Evolutionary conservation across 148 eudicot genomes (phyloP).

Genomic region (Vaccinium macrocarpon): DNA sequence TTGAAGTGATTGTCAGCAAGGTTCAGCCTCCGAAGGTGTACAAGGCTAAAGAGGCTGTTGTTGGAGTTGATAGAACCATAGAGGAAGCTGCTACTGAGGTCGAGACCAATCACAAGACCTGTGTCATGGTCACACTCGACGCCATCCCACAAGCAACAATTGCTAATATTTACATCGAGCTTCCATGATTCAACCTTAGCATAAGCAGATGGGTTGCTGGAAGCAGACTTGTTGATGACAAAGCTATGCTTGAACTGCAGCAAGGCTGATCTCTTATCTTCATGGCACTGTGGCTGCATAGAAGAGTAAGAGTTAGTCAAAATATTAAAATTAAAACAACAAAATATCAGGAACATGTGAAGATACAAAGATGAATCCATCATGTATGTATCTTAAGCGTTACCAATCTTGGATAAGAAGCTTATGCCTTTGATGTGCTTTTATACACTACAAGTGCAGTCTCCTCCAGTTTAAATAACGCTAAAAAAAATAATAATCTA

Average conservation of each 20-base stretch:
- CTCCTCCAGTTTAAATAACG: too few relatives aligned
- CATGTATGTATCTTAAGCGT: too few relatives aligned
- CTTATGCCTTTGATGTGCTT: too few relatives aligned
- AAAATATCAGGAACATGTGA: too few relatives aligned
- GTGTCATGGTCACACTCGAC: not conserved
- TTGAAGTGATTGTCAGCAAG: too few relatives aligned
- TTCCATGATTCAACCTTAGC: constrained; percentile 18
- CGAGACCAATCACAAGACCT: not conserved
- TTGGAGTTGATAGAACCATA: too few relatives aligned
- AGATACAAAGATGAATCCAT: not conserved
- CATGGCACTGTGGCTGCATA: constrained; percentile 2
- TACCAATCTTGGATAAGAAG: too few relatives aligned
- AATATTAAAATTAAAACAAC: too few relatives aligned
- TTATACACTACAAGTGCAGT: too few relatives aligned
- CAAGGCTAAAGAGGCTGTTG: too few relatives aligned
- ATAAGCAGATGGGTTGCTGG: not conserved
- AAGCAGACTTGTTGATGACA: not conserved
- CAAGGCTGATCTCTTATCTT: constrained; percentile 16
- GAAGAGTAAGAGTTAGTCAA: not conserved
- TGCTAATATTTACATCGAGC: not conserved
- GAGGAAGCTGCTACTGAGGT: not conserved
- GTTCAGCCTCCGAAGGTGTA: too few relatives aligned
- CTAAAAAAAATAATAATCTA: too few relatives aligned
- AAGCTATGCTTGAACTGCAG: constrained; percentile 18
- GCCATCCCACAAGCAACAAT: constrained; percentile 28